Conservation (phyloP, 805 yeast species). For the Peterozyma xylosa region DNA sequence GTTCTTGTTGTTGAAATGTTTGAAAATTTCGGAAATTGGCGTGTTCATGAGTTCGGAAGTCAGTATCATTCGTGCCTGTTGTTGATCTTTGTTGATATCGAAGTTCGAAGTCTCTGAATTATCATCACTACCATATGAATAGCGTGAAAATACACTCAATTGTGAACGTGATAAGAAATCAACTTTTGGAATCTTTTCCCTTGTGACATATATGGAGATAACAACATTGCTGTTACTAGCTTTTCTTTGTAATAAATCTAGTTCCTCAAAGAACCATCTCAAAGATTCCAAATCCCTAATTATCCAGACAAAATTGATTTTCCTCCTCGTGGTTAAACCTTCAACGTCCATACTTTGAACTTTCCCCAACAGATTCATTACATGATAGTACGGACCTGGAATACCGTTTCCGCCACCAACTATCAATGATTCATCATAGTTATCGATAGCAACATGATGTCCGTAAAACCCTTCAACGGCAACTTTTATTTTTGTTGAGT, state of each 20-base stretch:
- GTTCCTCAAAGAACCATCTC: slow-evolving; percentile 19
- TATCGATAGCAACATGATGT: slow-evolving; percentile 26
- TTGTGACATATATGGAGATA: slow-evolving; percentile 29
- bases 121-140: slow-evolving; percentile 42
- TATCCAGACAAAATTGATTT: slow-evolving; percentile 38
- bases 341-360: slow-evolving; percentile 8
- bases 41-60: slow-evolving; percentile 15
- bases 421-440: slow-evolving; percentile 44
- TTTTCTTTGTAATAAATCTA: slow-evolving; percentile 15
- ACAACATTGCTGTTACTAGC: slow-evolving; percentile 37
- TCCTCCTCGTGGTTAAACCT: slow-evolving; percentile 45
- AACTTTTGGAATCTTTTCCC: slow-evolving; percentile 13
- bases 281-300: slow-evolving; percentile 17
- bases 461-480: slow-evolving; percentile 56
- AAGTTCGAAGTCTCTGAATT: slow-evolving; percentile 28
- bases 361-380: slow-evolving; percentile 23
- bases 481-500: slow-evolving; percentile 24
- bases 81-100: slow-evolving; percentile 18
- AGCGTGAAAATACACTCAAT: slow-evolving; percentile 30
- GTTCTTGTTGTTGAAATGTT: slow-evolving; percentile 17
- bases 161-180: slow-evolving; percentile 4
- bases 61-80: slow-evolving; percentile 7
- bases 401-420: slow-evolving; percentile 74
- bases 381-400: slow-evolving; percentile 43
- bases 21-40: not conserved